A percentile compares a stretch with the other conserved stretches of the same genome.
phyloP scores from a whole-genome alignment of 169 alveolate genomes.

The Plasmodium yoelii region DNA sequence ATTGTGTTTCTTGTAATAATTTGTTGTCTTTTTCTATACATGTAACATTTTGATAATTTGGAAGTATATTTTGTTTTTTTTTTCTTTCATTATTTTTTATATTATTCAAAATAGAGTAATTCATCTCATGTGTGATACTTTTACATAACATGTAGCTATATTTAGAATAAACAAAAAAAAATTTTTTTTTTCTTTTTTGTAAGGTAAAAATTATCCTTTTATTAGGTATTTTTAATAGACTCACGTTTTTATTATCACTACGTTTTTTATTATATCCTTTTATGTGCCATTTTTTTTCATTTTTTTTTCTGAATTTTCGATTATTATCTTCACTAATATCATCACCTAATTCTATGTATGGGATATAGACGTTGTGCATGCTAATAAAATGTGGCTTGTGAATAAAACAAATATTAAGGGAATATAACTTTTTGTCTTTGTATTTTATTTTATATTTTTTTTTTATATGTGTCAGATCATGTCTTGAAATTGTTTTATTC shows the following conservation, averaged over 20 bases:
- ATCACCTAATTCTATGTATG: constrained; percentile 43
- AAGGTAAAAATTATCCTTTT: constrained; percentile 21
- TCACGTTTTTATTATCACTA: background rate
- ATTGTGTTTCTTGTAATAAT: background rate
- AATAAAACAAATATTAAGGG: constrained; percentile 37
- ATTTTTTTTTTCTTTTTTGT: constrained; percentile 11
- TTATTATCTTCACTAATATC: background rate
- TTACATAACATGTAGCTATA: constrained; percentile 25
- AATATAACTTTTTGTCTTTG: constrained; percentile 45
- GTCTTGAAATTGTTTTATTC: background rate
- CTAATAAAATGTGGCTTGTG: constrained; percentile 52
- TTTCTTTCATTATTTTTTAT: constrained; percentile 3
- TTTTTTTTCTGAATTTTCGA: background rate
- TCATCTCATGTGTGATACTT: background rate
- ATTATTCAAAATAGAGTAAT: background rate
- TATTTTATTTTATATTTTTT: background rate
- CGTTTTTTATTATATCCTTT: background rate
- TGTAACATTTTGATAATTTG: no score
- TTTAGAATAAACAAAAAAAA: background rate
- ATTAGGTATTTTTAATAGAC: background rate
- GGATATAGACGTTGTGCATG: constrained; percentile 68
- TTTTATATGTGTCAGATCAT: background rate
- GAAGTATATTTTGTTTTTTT: background rate
- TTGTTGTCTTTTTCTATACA: background rate
- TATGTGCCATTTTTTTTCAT: background rate